Percentiles rank a stretch among this genome's conserved stretches.
Conservation (phyloP, 2,329 filamentous ascomycete genomes). For the Exophiala aquamarina region DNA sequence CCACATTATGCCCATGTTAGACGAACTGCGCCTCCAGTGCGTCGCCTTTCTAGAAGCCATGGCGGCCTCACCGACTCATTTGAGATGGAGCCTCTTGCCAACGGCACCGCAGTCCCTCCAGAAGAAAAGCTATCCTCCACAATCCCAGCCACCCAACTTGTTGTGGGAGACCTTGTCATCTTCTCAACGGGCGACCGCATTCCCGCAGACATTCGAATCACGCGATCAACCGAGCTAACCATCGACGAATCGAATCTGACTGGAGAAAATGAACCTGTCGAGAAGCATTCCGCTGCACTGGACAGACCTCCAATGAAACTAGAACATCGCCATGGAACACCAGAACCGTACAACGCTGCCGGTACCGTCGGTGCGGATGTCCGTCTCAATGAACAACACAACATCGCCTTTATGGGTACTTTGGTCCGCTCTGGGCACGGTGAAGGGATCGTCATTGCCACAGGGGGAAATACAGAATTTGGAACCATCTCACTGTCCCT, state of each 20-base stretch:
- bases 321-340: constrained; percentile 50
- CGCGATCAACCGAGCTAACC: constrained; percentile 80
- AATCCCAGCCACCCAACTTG: constrained; percentile 81
- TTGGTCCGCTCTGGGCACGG: constrained; percentile 92
- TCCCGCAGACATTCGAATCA: constrained; percentile 93
- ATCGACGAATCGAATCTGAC: constrained; percentile 98
- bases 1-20: constrained; percentile 97
- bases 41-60: constrained; percentile 7
- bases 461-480: constrained; percentile 90
- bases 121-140: constrained; percentile 72
- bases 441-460: constrained; percentile 95
- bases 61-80: constrained; percentile 39
- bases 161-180: constrained; percentile 87
- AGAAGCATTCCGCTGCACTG: constrained; percentile 68
- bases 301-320: constrained; percentile 31
- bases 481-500: constrained; percentile 93
- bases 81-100: constrained; percentile 51
- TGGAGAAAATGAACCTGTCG: constrained; percentile 91
- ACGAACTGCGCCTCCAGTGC: constrained; percentile 42
- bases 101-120: constrained; percentile 59
- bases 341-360: constrained; percentile 59
- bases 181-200: constrained; percentile 97
- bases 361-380: constrained; percentile 65
- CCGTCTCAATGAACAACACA: constrained; percentile 72
- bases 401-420: constrained; percentile 98